phyloP scores from a whole-genome alignment of 768 basidiomycete species.

The Filobasidium wieringae region DNA sequence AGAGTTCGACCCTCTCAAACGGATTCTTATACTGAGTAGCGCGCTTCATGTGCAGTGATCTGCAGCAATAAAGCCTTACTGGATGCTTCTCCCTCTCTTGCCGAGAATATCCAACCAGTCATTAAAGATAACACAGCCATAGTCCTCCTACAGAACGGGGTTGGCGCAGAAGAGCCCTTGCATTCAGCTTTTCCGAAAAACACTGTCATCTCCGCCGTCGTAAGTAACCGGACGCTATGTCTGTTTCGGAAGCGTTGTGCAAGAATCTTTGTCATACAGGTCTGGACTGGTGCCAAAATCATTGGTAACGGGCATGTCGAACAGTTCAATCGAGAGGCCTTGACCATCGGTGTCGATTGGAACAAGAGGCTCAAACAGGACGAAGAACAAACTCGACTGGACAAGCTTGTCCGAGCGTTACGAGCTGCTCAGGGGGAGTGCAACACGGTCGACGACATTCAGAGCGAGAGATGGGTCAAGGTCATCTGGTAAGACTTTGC shows the following conservation, averaged over 20 bases:
- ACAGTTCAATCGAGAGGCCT: slow-evolving; percentile 31
- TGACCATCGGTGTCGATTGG: slow-evolving; percentile 36
- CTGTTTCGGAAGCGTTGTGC: not conserved
- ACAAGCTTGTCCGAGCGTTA: slow-evolving; percentile 21
- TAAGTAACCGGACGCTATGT: not conserved
- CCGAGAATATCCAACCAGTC: slow-evolving; percentile 24
- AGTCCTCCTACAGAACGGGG: slow-evolving; percentile 35
- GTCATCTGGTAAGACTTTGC: slow-evolving; percentile 28
- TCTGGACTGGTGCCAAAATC: slow-evolving; percentile 31
- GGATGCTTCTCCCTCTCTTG: slow-evolving; percentile 30
- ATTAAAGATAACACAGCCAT: slow-evolving; percentile 24
- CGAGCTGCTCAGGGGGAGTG: slow-evolving; percentile 24
- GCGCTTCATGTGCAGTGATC: slow-evolving; percentile 17
- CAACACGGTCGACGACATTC: slow-evolving; percentile 29
- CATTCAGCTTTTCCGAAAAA: slow-evolving; percentile 27
- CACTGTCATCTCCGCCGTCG: slow-evolving; percentile 34
- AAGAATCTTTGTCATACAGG: not conserved
- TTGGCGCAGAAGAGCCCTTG: slow-evolving; percentile 33
- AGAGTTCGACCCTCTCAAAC: not conserved
- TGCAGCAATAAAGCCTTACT: slow-evolving; percentile 36
- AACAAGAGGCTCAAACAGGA: slow-evolving; percentile 1
- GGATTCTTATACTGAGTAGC: not conserved
- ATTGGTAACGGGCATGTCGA: slow-evolving; percentile 21
- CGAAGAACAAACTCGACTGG: slow-evolving; percentile 21
- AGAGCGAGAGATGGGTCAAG: slow-evolving; percentile 36